Evolutionary conservation across 805 yeast genomes (phyloP).

Genomic region (Candida rishiriensis): DNA sequence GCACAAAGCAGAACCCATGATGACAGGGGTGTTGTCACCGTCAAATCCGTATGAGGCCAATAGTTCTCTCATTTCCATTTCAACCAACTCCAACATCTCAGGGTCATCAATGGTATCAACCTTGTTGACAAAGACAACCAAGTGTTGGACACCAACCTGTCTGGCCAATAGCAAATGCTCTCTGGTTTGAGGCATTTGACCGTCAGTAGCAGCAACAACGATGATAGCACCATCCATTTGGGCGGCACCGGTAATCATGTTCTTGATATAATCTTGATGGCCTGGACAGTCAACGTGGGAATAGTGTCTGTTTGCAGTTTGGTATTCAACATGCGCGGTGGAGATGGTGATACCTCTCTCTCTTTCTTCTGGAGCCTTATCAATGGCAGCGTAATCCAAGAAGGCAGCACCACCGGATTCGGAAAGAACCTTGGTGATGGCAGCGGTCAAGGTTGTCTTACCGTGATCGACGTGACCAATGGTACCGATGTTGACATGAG

Average conservation of each 20-base stretch:
- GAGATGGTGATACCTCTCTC: slow-evolving; percentile 99
- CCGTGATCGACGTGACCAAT: slow-evolving; percentile 99
- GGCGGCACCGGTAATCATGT: slow-evolving; percentile 99
- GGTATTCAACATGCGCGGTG: slow-evolving; percentile 96
- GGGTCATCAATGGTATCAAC: slow-evolving; percentile 97
- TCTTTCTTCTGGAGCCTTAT: slow-evolving; percentile 98
- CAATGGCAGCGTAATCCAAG: slow-evolving; percentile 89
- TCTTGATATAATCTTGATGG: slow-evolving; percentile 97
- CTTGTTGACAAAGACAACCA: slow-evolving; percentile 97
- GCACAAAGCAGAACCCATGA: slow-evolving; percentile 98
- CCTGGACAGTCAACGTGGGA: slow-evolving; percentile 99
- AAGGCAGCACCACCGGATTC: slow-evolving; percentile 87
- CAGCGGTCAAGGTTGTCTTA: slow-evolving; percentile 96
- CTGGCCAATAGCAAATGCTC: slow-evolving; percentile 97
- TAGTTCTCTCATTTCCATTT: slow-evolving; percentile 99
- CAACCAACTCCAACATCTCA: slow-evolving; percentile 98
- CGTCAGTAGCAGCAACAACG: slow-evolving; percentile 98
- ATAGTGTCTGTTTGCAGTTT: slow-evolving; percentile 90
- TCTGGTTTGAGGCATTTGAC: slow-evolving; percentile 99
- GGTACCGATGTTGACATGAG: slow-evolving; percentile 95
- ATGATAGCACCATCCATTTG: slow-evolving; percentile 99
- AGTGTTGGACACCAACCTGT: slow-evolving; percentile 98
- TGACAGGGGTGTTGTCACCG: slow-evolving; percentile 96
- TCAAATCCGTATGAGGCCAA: slow-evolving; percentile 89
- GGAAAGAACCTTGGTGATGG: slow-evolving; percentile 92